Percentiles rank a stretch among this genome's conserved stretches.
phyloP scores from a whole-genome alignment of 163 green algal species.

The Scenedesmus sp. region DNA sequence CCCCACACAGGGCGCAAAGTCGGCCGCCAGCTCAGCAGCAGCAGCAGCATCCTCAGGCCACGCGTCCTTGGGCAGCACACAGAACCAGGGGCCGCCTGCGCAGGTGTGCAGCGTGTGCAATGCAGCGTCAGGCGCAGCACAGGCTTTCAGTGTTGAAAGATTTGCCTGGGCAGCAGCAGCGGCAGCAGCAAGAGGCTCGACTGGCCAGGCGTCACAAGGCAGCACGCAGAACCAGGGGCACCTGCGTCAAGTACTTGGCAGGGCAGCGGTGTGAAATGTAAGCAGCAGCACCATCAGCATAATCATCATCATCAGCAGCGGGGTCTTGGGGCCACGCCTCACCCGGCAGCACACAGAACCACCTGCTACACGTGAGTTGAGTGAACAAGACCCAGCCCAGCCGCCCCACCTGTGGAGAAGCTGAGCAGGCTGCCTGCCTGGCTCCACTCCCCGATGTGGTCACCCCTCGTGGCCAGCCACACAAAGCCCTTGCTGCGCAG shows the following conservation, averaged over 20 bases:
- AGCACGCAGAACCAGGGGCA: constrained; percentile 70
- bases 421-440: constrained; percentile 65
- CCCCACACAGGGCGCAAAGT: constrained; percentile 63
- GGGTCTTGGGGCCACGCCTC: no score
- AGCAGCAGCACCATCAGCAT: no score
- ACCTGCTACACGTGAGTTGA: no score
- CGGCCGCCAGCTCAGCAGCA: constrained; percentile 56
- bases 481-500: constrained; percentile 84
- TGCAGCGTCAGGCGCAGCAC: not conserved
- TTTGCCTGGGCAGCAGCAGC: constrained; percentile 54
- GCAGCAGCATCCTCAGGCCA: constrained; percentile 59
- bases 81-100: constrained; percentile 66
- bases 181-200: constrained; percentile 37
- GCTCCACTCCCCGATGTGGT: constrained; percentile 80
- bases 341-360: no score
- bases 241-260: not conserved
- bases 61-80: constrained; percentile 57
- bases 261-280: no score
- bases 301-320: no score
- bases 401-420: constrained; percentile 59
- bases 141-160: not conserved
- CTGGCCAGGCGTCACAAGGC: constrained; percentile 58
- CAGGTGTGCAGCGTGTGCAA: no score
- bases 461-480: constrained; percentile 74
- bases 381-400: not conserved